Percentiles rank a stretch among this genome's conserved stretches.
These are phyloP conservation scores for Penicillium flavigenum DNA, from an alignment of 495 filamentous ascomycete genomes.

Conservation along the genomic window DNA sequence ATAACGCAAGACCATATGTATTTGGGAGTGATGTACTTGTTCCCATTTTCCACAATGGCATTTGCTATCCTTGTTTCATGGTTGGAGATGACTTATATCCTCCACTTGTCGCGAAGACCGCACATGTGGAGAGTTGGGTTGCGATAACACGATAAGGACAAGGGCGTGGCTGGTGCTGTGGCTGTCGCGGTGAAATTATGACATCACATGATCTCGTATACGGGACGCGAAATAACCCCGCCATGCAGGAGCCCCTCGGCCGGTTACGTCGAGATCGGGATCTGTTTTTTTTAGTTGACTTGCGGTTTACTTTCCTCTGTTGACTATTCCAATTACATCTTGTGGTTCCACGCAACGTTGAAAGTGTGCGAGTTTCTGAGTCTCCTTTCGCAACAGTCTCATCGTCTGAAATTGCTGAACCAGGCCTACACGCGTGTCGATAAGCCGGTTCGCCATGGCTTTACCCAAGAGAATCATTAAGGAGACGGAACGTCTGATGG, in stretches of 20 bases:
- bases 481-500: conserved; percentile 96
- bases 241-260: conserved; percentile 37
- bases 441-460: conserved; percentile 51
- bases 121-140: neutral
- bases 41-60: conserved; percentile 8
- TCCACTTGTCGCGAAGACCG: conserved; percentile 2
- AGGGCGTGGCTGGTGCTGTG: conserved; percentile 9
- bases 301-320: conserved; percentile 2
- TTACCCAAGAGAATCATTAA: conserved; percentile 97
- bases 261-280: conserved; percentile 23
- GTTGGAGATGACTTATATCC: neutral
- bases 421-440: conserved; percentile 11
- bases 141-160: conserved; percentile 13
- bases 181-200: neutral
- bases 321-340: neutral
- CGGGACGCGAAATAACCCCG: conserved; percentile 25
- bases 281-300: conserved; percentile 13
- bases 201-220: conserved; percentile 23
- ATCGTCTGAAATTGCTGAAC: conserved; percentile 2
- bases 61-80: conserved; percentile 4
- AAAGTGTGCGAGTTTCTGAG: neutral
- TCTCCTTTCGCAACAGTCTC: neutral
- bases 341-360: neutral
- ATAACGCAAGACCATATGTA: neutral
- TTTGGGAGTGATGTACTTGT: neutral